These are phyloP conservation scores for Groenewaldozyma salmanticensis DNA, from an alignment of 805 yeast species.

Conservation along the genomic window DNA sequence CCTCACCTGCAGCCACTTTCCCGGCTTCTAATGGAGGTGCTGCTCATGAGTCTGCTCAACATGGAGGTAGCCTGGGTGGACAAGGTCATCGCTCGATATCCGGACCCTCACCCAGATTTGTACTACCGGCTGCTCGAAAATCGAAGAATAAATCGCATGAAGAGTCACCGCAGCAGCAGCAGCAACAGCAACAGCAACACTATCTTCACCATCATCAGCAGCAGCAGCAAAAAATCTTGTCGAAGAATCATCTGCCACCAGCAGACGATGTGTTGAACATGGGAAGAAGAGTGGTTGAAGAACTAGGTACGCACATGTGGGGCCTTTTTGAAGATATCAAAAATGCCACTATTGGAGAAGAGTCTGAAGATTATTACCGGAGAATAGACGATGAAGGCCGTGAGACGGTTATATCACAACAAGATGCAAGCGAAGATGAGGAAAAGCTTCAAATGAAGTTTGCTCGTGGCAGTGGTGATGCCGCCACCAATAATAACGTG, in stretches of 20 bases:
- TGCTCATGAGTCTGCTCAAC: neutral
- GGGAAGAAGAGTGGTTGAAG: conserved; percentile 27
- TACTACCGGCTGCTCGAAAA: neutral
- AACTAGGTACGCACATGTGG: conserved; percentile 27
- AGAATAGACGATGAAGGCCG: neutral
- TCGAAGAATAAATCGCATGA: neutral
- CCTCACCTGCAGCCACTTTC: conserved; percentile 4
- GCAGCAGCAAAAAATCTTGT: neutral
- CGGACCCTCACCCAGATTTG: neutral
- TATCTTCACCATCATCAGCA: conserved; percentile 76
- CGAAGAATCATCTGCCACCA: conserved; percentile 12
- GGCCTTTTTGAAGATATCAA: conserved; percentile 27
- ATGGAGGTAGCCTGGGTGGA: neutral
- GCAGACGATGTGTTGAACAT: conserved; percentile 21
- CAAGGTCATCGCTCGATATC: neutral
- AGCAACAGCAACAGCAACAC: conserved; percentile 84
- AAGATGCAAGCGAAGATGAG: neutral
- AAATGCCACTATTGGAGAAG: conserved; percentile 27
- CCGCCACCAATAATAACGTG: neutral
- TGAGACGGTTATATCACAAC: neutral
- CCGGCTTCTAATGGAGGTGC: conserved; percentile 5
- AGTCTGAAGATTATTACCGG: conserved; percentile 7
- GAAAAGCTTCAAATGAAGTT: neutral
- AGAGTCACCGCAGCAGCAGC: neutral
- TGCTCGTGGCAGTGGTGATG: neutral